Base-by-base conservation (phyloP, 1,284 basidiomycete species). In the Sporisorium scitamineum region DNA sequence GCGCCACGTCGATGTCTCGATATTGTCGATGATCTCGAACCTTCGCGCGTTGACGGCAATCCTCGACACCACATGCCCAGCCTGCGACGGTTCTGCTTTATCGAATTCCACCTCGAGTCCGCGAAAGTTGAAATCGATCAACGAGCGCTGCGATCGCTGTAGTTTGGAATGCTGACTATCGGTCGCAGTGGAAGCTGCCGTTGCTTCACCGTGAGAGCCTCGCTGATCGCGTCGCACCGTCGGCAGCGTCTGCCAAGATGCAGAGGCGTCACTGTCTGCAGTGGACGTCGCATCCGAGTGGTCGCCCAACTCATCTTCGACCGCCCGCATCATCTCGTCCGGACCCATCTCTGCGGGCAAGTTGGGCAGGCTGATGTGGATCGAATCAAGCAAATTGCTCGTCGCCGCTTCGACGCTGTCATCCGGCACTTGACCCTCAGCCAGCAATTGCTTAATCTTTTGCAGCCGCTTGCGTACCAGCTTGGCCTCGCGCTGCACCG, bases 1-100 rank as follows among this genome's bases (percentile, higher is more conserved):
- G 85, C 92, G 92, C 97, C 97, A 99, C 0, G 96, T 98, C 11
- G 95, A 97, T 0, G 95, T 95, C 88, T 94, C 95, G 88, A 99
- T 94, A 83, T 97, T 95, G 86, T 99, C 96, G 58, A 98, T 87
- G 71, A 99, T 97, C 85, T 97, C 94, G 51, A 94, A 87, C 89
- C 64, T 92, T 87, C 27, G 45, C 10, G 68, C 78, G 42, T 55
- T 69, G 39, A 81, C 70, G 7, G 68, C 73, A 22, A 80, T 39
- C 16, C 78, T 37, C 4, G 80, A 80, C 2, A 79, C 66, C 11
- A 81, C 44, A 14, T 76, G 57, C 13, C 61, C 39, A 2, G 62
- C 39, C 26, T 78, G 56, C 29, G 53, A 61, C 14, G 55, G 24
- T 16, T 69, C 42, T 37, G 58, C 84, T 16, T 47, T 44, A 54